Conservation (phyloP, 257 asterid species). For the Primulina eburnea region DNA sequence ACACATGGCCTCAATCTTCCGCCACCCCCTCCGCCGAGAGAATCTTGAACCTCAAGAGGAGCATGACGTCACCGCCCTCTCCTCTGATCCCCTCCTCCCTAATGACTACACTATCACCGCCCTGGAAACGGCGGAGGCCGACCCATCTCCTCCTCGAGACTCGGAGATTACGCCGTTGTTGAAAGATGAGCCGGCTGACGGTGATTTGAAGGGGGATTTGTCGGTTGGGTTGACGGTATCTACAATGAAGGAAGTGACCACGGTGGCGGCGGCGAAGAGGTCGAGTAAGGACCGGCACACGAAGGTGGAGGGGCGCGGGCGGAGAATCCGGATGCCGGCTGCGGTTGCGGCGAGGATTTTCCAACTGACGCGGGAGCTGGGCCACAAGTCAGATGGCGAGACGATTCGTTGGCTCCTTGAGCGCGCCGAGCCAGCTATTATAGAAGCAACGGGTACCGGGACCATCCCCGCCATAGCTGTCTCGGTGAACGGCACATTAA, state of each 20-base stretch:
- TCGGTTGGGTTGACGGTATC: slow-evolving; percentile 13
- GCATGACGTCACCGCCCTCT: slow-evolving; percentile 25
- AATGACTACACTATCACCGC: slow-evolving; percentile 48
- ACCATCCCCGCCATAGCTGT: slow-evolving; percentile 79
- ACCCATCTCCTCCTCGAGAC: slow-evolving; percentile 6
- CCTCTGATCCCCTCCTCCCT: slow-evolving; percentile 53
- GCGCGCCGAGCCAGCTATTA: slow-evolving; percentile 76
- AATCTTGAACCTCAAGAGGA: slow-evolving; percentile 31
- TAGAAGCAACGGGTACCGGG: slow-evolving; percentile 78
- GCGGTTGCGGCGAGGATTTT: slow-evolving; percentile 78
- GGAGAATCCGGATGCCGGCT: slow-evolving; percentile 80
- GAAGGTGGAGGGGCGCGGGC: slow-evolving; percentile 84
- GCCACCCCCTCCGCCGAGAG: slow-evolving; percentile 27
- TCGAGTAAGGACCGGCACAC: slow-evolving; percentile 80
- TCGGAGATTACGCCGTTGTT: slow-evolving; percentile 25
- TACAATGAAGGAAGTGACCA: not conserved
- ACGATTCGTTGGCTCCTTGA: slow-evolving; percentile 80
- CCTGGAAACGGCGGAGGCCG: slow-evolving; percentile 28
- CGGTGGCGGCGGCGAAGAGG: slow-evolving; percentile 35
- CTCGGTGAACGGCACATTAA: slow-evolving; percentile 68
- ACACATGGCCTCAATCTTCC: slow-evolving; percentile 33
- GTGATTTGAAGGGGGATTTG: slow-evolving; percentile 25
- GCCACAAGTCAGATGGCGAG: slow-evolving; percentile 81
- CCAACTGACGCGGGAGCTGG: slow-evolving; percentile 69
- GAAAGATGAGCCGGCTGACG: slow-evolving; percentile 52